Evolutionary conservation across 1,284 basidiomycete species (phyloP).

Genomic region (Apiotrichum sp.): DNA sequence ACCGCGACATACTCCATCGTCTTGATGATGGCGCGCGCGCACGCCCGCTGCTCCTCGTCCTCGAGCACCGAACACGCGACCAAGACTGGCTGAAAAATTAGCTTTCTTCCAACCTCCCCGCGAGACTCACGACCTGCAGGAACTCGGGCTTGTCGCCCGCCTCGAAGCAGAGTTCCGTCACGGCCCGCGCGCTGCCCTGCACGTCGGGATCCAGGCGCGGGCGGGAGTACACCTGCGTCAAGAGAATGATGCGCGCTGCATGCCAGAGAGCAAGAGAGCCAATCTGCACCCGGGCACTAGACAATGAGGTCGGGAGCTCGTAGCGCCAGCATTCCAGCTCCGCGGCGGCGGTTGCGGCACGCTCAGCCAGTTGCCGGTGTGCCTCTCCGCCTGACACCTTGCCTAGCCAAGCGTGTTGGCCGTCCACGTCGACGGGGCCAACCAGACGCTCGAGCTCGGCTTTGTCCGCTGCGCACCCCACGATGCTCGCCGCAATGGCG

Average conservation of each 20-base stretch:
- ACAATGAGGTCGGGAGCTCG: not conserved
- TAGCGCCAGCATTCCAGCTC: slow-evolving; percentile 1
- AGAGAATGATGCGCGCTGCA: slow-evolving; percentile 22
- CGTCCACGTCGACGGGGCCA: not conserved
- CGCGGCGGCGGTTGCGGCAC: not conserved
- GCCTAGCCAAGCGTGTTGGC: not conserved
- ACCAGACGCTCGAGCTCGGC: not conserved
- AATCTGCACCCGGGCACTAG: slow-evolving; percentile 13
- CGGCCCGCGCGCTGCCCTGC: slow-evolving; percentile 21
- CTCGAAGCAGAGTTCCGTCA: slow-evolving; percentile 22
- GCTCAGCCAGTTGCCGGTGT: not conserved
- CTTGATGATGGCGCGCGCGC: slow-evolving; percentile 19
- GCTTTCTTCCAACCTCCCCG: too few species aligned
- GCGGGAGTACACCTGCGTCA: slow-evolving; percentile 17
- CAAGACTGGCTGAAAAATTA: slow-evolving; percentile 15
- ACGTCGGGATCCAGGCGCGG: slow-evolving; percentile 13
- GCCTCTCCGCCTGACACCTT: too few species aligned
- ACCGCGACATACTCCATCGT: slow-evolving; percentile 31
- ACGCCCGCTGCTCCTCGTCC: slow-evolving; percentile 10
- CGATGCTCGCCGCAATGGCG: not conserved
- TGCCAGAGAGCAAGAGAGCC: slow-evolving; percentile 32
- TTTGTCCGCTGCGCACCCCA: not conserved
- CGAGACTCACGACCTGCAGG: slow-evolving; percentile 20
- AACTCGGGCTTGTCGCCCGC: slow-evolving; percentile 35
- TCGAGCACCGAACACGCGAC: slow-evolving; percentile 24